A percentile compares a stretch with the other conserved stretches of the same genome.
Evolutionary conservation across 2,329 filamentous ascomycete genomes (phyloP).

Genomic region (Alternaria gansuensis): DNA sequence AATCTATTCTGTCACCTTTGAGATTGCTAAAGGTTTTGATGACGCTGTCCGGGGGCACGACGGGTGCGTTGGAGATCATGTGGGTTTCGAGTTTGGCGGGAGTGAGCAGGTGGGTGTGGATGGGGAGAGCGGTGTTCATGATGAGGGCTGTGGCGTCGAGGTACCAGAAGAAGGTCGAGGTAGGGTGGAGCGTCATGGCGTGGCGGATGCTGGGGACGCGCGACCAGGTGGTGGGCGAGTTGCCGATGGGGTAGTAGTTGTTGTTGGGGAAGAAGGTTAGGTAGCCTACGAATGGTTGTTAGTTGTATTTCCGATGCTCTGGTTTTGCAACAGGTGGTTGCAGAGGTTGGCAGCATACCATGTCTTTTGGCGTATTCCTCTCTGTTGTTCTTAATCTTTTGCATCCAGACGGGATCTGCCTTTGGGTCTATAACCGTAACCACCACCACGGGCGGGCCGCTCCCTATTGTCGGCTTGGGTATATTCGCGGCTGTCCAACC

Average conservation of each 20-base stretch:
- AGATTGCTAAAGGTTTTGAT: constrained; percentile 92
- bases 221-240: constrained; percentile 70
- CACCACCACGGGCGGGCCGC: constrained; percentile 70
- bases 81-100: constrained; percentile 72
- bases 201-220: constrained; percentile 87
- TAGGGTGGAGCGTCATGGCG: constrained; percentile 80
- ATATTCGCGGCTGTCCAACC: constrained; percentile 30
- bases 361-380: constrained; percentile 84
- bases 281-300: constrained; percentile 70
- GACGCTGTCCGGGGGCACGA: constrained; percentile 95
- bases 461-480: constrained; percentile 53
- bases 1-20: constrained; percentile 77
- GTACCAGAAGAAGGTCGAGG: constrained; percentile 84
- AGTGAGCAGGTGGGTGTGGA: constrained; percentile 77
- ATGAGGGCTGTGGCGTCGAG: constrained; percentile 86
- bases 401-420: constrained; percentile 71
- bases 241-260: constrained; percentile 76
- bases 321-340: not conserved
- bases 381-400: constrained; percentile 81
- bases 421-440: constrained; percentile 83
- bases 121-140: constrained; percentile 77
- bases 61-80: constrained; percentile 85
- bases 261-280: constrained; percentile 80
- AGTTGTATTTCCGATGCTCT: not conserved
- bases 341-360: constrained; percentile 61